Evolutionary conservation across 1,284 basidiomycete genomes (phyloP), one percentile per base, ranked within the genome.

Genomic region (Ustilago bromivora): DNA sequence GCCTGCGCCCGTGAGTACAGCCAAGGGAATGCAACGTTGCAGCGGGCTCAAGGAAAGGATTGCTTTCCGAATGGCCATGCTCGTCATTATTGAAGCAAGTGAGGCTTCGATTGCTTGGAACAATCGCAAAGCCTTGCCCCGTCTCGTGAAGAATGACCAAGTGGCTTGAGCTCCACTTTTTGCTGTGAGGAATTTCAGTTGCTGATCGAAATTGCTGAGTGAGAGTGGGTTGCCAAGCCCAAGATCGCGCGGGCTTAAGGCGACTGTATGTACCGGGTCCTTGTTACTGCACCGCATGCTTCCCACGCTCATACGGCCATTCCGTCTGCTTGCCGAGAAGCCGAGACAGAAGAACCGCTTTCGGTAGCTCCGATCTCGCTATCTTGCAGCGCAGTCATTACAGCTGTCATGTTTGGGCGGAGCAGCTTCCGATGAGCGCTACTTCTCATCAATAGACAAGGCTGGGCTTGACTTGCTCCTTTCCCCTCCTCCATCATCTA

Each of bases 311-410:
- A 46, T 19, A 46, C n/a, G 43, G 43, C 11, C 43, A 46, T 46
- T 28, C 23, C 23, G n/a, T 46, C 54, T 49, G 51, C 52, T 60
- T 60, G 57, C 34, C 47, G 57, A 60, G 57, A 11, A 55, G 53
- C 2, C 43, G 1, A 41, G 38, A 41, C 49, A 28, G 23, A 31
- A 32, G 49, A 13, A 28, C 11, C 35, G 56, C 41, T 57, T 57
- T 41, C 5, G 9, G 3, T n/a, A 31, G 9, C 19, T 56, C 61
- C 43, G 61, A 63, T 57, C 53, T 57, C 55, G 47, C 56, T 57
- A 57, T 57, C 62, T 41, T 58, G 41, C 7, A 12, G 9, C 46
- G 31, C 60, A 55, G 23, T 28, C 23, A 28, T 28, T 34, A 53
- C 49, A 23, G 53, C 49, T 47, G 41, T 34, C 56, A 11, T 46